These are phyloP conservation scores for Solanum neorickii DNA, from an alignment of 257 asterid genomes.

Conservation along the genomic window DNA sequence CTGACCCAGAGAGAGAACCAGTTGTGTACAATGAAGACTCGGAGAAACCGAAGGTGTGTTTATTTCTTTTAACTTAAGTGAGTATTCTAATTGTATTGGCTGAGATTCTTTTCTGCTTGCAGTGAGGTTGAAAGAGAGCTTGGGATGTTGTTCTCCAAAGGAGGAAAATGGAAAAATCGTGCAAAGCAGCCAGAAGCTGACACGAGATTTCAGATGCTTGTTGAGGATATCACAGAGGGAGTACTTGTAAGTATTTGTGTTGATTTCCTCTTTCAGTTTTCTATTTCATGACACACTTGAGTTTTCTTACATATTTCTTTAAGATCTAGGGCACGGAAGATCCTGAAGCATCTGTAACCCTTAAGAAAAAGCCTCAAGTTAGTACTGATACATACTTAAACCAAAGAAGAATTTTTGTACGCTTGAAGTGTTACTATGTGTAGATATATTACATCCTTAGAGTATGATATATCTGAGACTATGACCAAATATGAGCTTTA, in stretches of 20 bases:
- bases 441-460: not conserved
- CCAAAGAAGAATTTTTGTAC: not conserved
- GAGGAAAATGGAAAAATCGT: slow-evolving; percentile 46
- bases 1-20: slow-evolving; percentile 86
- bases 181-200: slow-evolving; percentile 44
- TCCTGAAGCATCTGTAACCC: not conserved
- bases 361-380: not conserved
- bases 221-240: slow-evolving; percentile 86
- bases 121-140: slow-evolving; percentile 93
- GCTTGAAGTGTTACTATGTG: not conserved
- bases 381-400: not conserved
- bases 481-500: not conserved
- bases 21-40: slow-evolving; percentile 87
- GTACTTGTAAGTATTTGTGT: slow-evolving; percentile 55
- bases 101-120: slow-evolving; percentile 20
- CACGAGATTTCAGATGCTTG: slow-evolving; percentile 78
- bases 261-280: not conserved
- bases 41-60: slow-evolving; percentile 64
- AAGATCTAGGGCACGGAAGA: not conserved
- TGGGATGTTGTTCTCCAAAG: slow-evolving; percentile 65
- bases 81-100: not conserved
- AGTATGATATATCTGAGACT: not conserved
- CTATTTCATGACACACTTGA: not conserved
- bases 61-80: not conserved
- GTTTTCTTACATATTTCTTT: not conserved